Base-by-base conservation (phyloP, 768 basidiomycete genomes). In the Calocera cornea region DNA sequence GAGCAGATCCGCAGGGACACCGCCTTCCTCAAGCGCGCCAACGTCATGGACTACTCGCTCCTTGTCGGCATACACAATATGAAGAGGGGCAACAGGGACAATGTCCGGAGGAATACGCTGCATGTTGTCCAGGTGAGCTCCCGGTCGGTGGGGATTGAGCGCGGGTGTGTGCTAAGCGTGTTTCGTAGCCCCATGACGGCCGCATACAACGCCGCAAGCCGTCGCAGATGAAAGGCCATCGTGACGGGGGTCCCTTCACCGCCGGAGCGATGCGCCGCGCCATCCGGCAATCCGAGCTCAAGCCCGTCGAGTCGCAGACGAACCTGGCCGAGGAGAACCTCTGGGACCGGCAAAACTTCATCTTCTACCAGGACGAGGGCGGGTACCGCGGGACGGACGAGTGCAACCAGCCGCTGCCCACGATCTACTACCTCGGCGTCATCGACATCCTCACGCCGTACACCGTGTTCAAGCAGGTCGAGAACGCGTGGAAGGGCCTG, bases 391-490 rank as follows among this genome's bases (percentile, higher is more conserved):
- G 94, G 38, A 97, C 95, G 19, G 86, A 95, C 75, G 95, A 97
- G 72, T 77, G 76, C 10, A 95, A 98, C 75, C 80, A 83, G 22
- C 76, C 81, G 1, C 76, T 87, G 77, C 87, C 88, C 70, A 85
- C 84, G 60, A 88, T 97, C 66, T 97, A 95, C 76, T 97, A 97
- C 76, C 80, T 97, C 10, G 95, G 97, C 27, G 84, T 99, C 66
- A 99, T 99, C 73, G 97, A 99, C 77, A 98, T 97, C 70, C 78
- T 95, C 68, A 98, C 97, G 29, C 95, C 95, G 1, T 99, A 92
- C 75, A 84, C 81, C 22, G 71, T 75, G 22, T 71, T 83, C 69
- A 99, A 99, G 82, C 86, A 84, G 75, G 66, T 87, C 22, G 97
- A 99, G 77, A 88, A 91, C 76, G 80, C 92, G 67, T 98, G 92